Conservation (phyloP, 495 filamentous ascomycete species). For the Penicillium roqueforti region DNA sequence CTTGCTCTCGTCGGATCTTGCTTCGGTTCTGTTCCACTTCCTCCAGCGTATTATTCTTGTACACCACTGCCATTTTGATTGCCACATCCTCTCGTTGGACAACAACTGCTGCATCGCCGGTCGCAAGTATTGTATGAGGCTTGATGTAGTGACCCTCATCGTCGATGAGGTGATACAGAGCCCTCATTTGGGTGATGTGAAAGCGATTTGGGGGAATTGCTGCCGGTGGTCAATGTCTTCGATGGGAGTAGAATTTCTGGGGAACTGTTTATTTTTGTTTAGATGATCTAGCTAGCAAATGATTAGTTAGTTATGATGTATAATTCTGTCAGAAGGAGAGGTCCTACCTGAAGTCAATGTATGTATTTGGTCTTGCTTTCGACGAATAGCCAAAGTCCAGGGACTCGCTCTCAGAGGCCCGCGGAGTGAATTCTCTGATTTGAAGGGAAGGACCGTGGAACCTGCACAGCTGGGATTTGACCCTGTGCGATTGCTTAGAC, state of each 20-base stretch:
- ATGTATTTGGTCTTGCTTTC: too few relatives aligned
- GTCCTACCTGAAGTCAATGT: too few relatives aligned
- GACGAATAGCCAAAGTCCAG: too few relatives aligned
- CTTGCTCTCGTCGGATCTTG: background rate
- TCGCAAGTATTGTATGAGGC: background rate
- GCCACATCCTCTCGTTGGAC: background rate
- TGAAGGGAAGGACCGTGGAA: too few relatives aligned
- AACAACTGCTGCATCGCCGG: background rate
- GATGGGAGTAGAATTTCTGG: background rate
- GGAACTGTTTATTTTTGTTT: background rate
- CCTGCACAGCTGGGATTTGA: too few relatives aligned
- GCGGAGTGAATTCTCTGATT: too few relatives aligned
- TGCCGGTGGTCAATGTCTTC: background rate
- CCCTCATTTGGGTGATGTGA: background rate
- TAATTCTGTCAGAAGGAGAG: too few relatives aligned
- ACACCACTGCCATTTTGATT: background rate
- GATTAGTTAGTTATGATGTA: background rate
- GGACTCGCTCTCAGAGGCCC: too few relatives aligned
- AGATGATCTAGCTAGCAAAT: background rate
- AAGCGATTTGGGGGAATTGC: background rate
- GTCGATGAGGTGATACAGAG: background rate
- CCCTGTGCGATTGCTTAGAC: too few relatives aligned
- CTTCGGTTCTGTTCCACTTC: background rate
- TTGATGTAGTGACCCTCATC: background rate
- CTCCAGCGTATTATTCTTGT: background rate